Evolutionary conservation across 192 early-diverging fungal species (phyloP).

Genomic region (Allomyces macrogynus): DNA sequence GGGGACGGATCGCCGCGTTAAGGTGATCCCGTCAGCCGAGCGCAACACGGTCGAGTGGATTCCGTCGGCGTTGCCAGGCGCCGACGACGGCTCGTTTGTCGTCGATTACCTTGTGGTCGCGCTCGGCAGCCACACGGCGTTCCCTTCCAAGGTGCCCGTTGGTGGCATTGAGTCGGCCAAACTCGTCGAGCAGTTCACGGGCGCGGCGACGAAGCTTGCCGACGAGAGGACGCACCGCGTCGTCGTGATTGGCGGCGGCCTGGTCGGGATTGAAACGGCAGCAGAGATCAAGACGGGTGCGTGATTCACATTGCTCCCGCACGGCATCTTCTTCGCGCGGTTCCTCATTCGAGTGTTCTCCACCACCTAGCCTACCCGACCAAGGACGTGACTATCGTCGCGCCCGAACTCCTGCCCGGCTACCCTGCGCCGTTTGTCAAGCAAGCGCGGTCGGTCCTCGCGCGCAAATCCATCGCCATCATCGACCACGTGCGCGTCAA

Average conservation of each 20-base stretch:
- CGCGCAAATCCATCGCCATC: not conserved
- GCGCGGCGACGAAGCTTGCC: not conserved
- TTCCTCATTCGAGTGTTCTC: no score
- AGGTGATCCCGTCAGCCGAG: not conserved
- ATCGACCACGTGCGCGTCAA: not conserved
- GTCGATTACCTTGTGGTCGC: not conserved
- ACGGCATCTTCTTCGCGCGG: no score
- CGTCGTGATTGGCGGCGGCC: not conserved
- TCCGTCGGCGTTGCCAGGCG: not conserved
- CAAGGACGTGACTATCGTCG: not conserved
- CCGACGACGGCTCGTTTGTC: no score
- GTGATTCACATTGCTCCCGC: no score
- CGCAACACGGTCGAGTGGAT: not conserved
- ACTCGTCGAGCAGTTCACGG: not conserved
- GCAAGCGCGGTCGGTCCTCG: not conserved
- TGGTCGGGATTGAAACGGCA: not conserved
- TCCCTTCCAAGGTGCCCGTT: not conserved
- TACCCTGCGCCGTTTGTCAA: not conserved
- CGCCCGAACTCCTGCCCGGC: not conserved
- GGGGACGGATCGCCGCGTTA: not conserved
- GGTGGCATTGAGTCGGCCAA: not conserved
- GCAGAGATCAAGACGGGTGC: not conserved
- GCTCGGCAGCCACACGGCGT: not conserved
- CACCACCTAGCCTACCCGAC: not conserved
- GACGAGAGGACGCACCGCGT: not conserved